Evolutionary conservation across 306 rosid genomes (phyloP).

Genomic region (Acacia acuminata): DNA sequence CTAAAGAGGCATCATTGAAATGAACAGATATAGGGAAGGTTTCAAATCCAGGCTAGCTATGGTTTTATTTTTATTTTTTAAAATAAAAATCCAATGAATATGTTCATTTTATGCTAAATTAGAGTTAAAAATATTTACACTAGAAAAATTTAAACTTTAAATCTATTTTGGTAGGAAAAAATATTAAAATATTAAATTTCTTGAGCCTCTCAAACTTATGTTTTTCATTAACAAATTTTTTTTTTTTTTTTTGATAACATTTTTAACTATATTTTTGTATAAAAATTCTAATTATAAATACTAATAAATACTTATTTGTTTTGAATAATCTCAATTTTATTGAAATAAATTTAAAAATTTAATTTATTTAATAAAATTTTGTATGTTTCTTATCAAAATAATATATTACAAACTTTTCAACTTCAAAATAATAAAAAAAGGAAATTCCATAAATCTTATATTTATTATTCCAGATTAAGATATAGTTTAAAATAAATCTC

Average conservation of each 20-base stretch:
- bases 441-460: too few species aligned
- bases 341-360: not conserved
- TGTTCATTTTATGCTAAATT: not conserved
- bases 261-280: not conserved
- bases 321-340: not conserved
- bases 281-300: not conserved
- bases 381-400: not conserved
- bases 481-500: too few species aligned
- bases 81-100: not conserved
- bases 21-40: conserved; percentile 19
- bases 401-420: too few species aligned
- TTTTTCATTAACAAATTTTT: too few species aligned
- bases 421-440: too few species aligned
- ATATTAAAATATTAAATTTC: not conserved
- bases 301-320: not conserved
- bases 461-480: too few species aligned
- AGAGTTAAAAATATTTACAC: not conserved
- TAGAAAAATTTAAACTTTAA: not conserved
- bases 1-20: conserved; percentile 10
- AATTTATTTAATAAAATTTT: not conserved
- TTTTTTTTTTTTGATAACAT: too few species aligned
- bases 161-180: not conserved
- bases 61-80: not conserved
- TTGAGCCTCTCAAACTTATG: not conserved
- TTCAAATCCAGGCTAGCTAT: not conserved